Evolutionary conservation across 2,329 filamentous ascomycete genomes (phyloP), one percentile per base, ranked within the genome.

Genomic region (Cyphellophora europaea): DNA sequence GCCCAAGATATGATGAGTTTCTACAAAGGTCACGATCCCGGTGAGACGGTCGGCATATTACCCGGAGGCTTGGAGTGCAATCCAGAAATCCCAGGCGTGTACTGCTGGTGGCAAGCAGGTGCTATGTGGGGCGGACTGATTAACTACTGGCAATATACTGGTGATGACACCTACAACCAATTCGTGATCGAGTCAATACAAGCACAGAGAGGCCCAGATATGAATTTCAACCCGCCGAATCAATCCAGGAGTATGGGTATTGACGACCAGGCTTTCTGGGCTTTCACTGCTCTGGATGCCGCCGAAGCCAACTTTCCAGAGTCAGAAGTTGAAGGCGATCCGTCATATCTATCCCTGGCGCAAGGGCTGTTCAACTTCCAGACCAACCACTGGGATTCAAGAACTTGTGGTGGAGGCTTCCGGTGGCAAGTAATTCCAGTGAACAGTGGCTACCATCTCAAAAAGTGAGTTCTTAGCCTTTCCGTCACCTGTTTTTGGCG

Each of bases 391-490:
- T 89, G 83, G 80, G 79, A 91, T 47, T 59, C 59, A 3, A 50
- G 58, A 0, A 67, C 65, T 1, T 93, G 86, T 55, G 66, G 63
- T 21, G 86, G 86, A 31, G 86, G 86, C 5, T 61, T 93, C 43
- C 74, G 81, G 43, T 93, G 86, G 86, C 85, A 93, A 61, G 82
- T 93, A 39, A 87, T 79, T 61, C 68, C 72, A 8, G 82, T 79
- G 60, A 86, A 87, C 60, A 73, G 69, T 37, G 84, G 84, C 5
- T 75, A 65, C 44, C 57, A 60, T 35, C 72, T 71, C 46, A 74
- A 74, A 44, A 75, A 75, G 45, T 62, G 25, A n/a, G 66, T n/a
- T n/a, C n/a, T n/a, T n/a, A n/a, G n/a, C n/a, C n/a, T n/a, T n/a
- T n/a, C n/a, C n/a, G n/a, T n/a, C n/a, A n/a, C n/a, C n/a, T n/a